Evolutionary conservation across 208 protist species (phyloP).

Genomic region (Trypanosoma scelopori): DNA sequence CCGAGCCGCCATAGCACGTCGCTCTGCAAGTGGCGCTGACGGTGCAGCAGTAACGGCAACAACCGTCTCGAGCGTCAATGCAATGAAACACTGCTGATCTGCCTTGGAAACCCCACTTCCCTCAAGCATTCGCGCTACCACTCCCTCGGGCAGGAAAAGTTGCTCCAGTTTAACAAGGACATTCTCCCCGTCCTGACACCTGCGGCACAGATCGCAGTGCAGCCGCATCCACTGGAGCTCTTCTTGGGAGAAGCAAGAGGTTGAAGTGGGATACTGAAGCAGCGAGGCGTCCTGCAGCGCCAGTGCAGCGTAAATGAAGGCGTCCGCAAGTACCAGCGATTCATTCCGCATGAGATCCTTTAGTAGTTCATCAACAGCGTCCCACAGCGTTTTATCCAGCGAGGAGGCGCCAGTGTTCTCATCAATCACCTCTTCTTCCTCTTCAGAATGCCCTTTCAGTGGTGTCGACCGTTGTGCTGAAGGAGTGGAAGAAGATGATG

Average conservation of each 20-base stretch:
- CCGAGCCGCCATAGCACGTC: background rate
- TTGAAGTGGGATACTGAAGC: background rate
- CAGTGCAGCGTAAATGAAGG: constrained; percentile 9
- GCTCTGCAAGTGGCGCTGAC: background rate
- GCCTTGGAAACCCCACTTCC: background rate
- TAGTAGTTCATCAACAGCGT: constrained; percentile 7
- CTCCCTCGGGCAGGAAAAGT: constrained; percentile 6
- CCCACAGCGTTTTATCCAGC: background rate
- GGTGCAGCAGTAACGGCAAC: constrained; percentile 1
- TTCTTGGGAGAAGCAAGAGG: constrained; percentile 2
- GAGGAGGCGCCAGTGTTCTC: background rate
- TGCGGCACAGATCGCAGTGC: constrained; percentile 8
- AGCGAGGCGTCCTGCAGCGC: background rate
- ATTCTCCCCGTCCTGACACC: constrained; percentile 13
- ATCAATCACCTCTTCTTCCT: background rate
- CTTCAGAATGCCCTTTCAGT: background rate
- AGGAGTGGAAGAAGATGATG: background rate
- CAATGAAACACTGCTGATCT: constrained; percentile 23
- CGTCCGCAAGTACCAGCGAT: constrained; percentile 3
- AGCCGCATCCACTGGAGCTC: constrained; percentile 21
- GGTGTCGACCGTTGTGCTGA: background rate
- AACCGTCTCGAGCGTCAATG: constrained; percentile 19
- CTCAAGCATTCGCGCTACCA: constrained; percentile 11
- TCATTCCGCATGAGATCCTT: constrained; percentile 12
- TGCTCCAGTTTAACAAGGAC: background rate